Percentiles rank a stretch among this genome's conserved stretches.
Evolutionary conservation across 2,329 filamentous ascomycete species (phyloP).

Genomic region (Teratosphaeria gauchensis): DNA sequence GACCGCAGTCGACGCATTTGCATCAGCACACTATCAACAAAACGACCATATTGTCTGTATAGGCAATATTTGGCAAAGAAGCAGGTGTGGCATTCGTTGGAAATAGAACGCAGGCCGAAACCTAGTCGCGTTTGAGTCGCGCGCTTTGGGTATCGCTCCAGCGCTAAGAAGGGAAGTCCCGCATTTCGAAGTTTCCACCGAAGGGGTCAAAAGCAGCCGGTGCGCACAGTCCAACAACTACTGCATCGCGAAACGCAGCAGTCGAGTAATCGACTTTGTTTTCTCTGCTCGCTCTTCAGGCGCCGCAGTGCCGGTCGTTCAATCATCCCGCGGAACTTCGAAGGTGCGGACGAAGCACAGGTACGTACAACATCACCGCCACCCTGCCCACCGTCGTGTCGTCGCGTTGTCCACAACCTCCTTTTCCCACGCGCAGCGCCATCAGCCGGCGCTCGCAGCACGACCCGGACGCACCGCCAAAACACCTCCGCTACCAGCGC

Average conservation of each 20-base stretch:
- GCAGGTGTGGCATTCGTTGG: not conserved
- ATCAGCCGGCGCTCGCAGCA: constrained; percentile 2
- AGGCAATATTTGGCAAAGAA: not conserved
- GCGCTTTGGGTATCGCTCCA: not conserved
- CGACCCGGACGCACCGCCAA: not conserved
- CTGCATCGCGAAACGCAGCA: constrained; percentile 1
- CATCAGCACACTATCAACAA: not conserved
- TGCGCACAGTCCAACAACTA: not conserved
- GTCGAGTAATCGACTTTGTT: constrained; percentile 2
- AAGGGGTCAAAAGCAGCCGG: not conserved
- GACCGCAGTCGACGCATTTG: not conserved
- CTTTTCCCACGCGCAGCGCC: constrained; percentile 8
- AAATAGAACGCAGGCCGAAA: not conserved
- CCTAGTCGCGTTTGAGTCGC: not conserved
- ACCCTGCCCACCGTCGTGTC: not conserved
- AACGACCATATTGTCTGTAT: not conserved
- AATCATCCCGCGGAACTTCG: not conserved
- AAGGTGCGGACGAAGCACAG: constrained; percentile 2
- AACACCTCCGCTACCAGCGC: not conserved
- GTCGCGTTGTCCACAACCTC: constrained; percentile 4
- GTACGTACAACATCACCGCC: constrained; percentile 3
- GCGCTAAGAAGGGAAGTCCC: not conserved
- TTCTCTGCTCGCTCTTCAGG: not conserved
- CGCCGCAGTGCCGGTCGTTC: not conserved
- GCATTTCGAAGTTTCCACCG: not conserved